A percentile compares a stretch with the other conserved stretches of the same genome.
phyloP scores from a whole-genome alignment of 768 basidiomycete species.

The Kwoniella pini region DNA sequence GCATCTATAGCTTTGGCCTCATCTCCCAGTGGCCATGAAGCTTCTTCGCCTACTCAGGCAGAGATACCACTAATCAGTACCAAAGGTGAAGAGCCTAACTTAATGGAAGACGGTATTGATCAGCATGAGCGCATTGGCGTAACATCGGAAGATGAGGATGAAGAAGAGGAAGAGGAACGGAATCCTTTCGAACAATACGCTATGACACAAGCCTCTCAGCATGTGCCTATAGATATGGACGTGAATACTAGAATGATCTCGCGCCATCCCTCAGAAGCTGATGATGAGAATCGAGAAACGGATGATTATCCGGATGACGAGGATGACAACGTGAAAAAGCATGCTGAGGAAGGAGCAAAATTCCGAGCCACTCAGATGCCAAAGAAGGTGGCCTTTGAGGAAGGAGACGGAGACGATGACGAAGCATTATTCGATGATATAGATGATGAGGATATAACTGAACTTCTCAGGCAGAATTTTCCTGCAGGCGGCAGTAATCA shows the following conservation, averaged over 20 bases:
- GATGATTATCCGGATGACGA: slow-evolving; percentile 52
- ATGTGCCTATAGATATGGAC: slow-evolving; percentile 26
- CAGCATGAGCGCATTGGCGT: slow-evolving; percentile 33
- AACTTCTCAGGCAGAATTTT: slow-evolving; percentile 36
- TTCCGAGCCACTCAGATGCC: slow-evolving; percentile 43
- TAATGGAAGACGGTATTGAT: not conserved
- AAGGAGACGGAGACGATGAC: slow-evolving; percentile 4
- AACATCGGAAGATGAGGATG: slow-evolving; percentile 54
- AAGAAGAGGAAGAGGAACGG: slow-evolving; percentile 33
- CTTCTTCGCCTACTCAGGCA: slow-evolving; percentile 11
- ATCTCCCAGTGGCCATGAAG: not conserved
- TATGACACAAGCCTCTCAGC: slow-evolving; percentile 40
- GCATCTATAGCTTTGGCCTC: slow-evolving; percentile 2
- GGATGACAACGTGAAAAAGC: slow-evolving; percentile 19
- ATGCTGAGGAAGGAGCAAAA: slow-evolving; percentile 38
- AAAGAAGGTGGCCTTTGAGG: not conserved
- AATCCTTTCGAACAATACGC: slow-evolving; percentile 43
- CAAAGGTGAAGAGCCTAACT: slow-evolving; percentile 12
- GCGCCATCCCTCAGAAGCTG: slow-evolving; percentile 44
- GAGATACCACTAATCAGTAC: slow-evolving; percentile 19
- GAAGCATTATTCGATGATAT: slow-evolving; percentile 16
- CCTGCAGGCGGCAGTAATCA: slow-evolving; percentile 28
- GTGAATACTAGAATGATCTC: slow-evolving; percentile 33
- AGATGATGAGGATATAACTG: slow-evolving; percentile 45
- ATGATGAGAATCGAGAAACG: slow-evolving; percentile 47